Conservation (phyloP, 768 basidiomycete genomes). For the Suillus subluteus region DNA sequence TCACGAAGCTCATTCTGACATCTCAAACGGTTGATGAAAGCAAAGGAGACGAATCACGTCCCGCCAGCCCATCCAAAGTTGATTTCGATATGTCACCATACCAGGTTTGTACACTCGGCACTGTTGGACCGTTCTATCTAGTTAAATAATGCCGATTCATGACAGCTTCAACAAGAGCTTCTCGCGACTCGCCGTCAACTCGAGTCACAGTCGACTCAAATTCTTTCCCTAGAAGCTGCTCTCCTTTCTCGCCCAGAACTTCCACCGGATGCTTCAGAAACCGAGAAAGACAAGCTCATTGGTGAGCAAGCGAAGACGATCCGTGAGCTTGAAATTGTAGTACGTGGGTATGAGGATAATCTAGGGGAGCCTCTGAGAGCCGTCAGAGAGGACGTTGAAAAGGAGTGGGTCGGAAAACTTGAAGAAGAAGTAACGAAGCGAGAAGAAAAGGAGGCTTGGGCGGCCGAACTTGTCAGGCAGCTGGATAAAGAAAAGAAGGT, state of each 20-base stretch:
- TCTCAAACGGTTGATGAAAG: slow-evolving; percentile 79
- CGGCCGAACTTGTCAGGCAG: slow-evolving; percentile 70
- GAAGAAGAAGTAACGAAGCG: slow-evolving; percentile 58
- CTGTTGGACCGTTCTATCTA: background rate
- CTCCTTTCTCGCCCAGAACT: slow-evolving; percentile 71
- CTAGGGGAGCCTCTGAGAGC: slow-evolving; percentile 67
- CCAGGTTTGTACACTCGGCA: slow-evolving; percentile 49
- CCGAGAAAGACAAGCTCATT: slow-evolving; percentile 76
- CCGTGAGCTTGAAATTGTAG: slow-evolving; percentile 73
- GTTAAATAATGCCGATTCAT: background rate
- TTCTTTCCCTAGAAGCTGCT: slow-evolving; percentile 80
- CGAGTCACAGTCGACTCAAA: slow-evolving; percentile 81
- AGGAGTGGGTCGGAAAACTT: slow-evolving; percentile 66
- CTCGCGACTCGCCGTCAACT: slow-evolving; percentile 76
- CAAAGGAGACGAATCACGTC: slow-evolving; percentile 71
- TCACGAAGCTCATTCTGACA: slow-evolving; percentile 84
- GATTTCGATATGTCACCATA: slow-evolving; percentile 91
- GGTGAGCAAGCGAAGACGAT: slow-evolving; percentile 76
- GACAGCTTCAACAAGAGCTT: slow-evolving; percentile 85
- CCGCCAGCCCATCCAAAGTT: slow-evolving; percentile 83
- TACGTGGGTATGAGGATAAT: slow-evolving; percentile 74
- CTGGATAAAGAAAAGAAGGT: slow-evolving; percentile 82
- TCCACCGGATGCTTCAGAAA: slow-evolving; percentile 64
- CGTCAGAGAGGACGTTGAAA: slow-evolving; percentile 75
- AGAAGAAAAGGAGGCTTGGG: slow-evolving; percentile 78